Percentiles rank a stretch among this genome's conserved stretches.
Conservation (phyloP, 2,329 filamentous ascomycete genomes). For the Chlorencoelia australis region DNA sequence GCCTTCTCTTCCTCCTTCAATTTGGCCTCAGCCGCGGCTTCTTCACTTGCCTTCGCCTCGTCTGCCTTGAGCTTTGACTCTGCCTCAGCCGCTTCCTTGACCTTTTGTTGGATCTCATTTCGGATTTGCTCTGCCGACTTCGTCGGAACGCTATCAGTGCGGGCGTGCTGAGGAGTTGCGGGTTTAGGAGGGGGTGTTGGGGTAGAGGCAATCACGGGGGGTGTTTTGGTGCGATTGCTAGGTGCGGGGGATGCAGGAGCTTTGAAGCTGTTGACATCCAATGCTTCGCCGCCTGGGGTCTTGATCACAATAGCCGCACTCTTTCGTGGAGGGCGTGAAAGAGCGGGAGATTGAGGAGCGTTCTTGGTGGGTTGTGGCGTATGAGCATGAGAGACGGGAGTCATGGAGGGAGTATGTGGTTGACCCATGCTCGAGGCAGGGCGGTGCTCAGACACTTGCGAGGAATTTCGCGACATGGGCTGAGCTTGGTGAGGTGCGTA, state of each 20-base stretch:
- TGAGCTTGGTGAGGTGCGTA: conserved; percentile 41
- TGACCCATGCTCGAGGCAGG: conserved; percentile 35
- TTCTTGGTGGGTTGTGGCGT: conserved; percentile 46
- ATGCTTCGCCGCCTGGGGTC: conserved; percentile 66
- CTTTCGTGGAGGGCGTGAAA: conserved; percentile 35
- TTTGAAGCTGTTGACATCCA: conserved; percentile 59
- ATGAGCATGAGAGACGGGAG: conserved; percentile 36
- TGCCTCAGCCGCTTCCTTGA: conserved; percentile 30
- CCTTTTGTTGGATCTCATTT: conserved; percentile 60
- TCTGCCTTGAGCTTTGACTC: conserved; percentile 27
- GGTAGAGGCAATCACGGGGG: conserved; percentile 57
- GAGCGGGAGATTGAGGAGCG: conserved; percentile 30
- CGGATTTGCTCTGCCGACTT: conserved; percentile 77
- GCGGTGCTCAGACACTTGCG: conserved; percentile 59
- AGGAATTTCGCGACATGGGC: conserved; percentile 73
- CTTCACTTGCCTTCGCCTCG: conserved; percentile 27
- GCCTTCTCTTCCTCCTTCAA: conserved; percentile 29
- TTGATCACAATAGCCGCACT: conserved; percentile 76
- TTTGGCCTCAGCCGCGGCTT: conserved; percentile 23
- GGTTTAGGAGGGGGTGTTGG: conserved; percentile 73
- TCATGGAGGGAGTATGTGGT: conserved; percentile 26
- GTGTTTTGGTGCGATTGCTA: conserved; percentile 46
- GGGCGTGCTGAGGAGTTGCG: conserved; percentile 54
- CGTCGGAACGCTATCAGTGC: conserved; percentile 57
- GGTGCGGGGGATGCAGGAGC: conserved; percentile 50